Base-by-base conservation (phyloP, 2,329 filamentous ascomycete genomes). In the Capronia coronata region DNA sequence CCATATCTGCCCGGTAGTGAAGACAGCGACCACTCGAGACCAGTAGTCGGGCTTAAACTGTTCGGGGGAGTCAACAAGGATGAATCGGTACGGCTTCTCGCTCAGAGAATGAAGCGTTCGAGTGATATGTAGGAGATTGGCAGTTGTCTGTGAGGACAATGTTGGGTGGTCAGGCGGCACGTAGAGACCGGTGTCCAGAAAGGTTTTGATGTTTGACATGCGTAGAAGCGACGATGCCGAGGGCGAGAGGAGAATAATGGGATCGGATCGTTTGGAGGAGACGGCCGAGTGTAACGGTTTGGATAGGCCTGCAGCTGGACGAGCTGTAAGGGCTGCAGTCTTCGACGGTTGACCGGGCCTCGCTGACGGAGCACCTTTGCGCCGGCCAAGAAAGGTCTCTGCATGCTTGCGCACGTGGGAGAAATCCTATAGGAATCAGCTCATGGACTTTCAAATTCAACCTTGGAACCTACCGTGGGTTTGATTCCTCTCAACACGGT, bases 31-130 rank as follows among this genome's bases (percentile, higher is more conserved):
- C 5, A 98, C 86, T 44, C 90, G 83, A 62, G 84, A 84, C 93
- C 93, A 98, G 74, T 97, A 96, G 65, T 97, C 90, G 0, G 93
- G 93, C 67, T 95, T 94, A 78, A 98, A 98, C 67, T 93, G 86
- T 64, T 94, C 84, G 0, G 90, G 86, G 14, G 84, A 85, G 67
- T 98, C 93, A 46, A 97, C 91, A 32, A 98, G 82, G 64, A 97
- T 94, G 74, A 98, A 98, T 40, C 90, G 87, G 63, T 93, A 81
- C 1, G 88, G 84, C 13, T 84, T 82, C 46, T 75, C 57, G 16
- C 61, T 59, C 47, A 71, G 73, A 41, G 72, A 72, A 48, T 84
- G 86, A 59, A 97, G 78, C 14, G 78, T 71, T 38, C 93, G 89
- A 54, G 82, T 83, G 56, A 96, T 83, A 65, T 95, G 86, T 49